Percentiles rank a stretch among this genome's conserved stretches.
Conservation (phyloP, 768 basidiomycete species). For the Suillus discolor region DNA sequence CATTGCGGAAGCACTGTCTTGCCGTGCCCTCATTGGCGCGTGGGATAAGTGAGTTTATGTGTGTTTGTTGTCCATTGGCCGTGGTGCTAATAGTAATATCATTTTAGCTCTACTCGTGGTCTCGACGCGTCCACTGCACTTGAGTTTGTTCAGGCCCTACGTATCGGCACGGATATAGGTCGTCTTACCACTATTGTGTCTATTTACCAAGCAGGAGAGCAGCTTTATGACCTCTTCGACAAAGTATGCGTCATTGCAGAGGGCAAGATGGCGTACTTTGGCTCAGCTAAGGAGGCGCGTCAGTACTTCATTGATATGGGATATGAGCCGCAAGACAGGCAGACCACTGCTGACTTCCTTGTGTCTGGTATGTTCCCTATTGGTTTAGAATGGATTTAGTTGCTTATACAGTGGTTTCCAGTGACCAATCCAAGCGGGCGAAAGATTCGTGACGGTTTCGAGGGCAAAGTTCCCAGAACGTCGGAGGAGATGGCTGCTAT, state of each 20-base stretch:
- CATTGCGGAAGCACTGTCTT: conserved; percentile 84
- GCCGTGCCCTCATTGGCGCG: conserved; percentile 75
- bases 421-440: conserved; percentile 70
- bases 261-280: conserved; percentile 62
- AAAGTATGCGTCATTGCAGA: conserved; percentile 68
- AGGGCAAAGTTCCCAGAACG: conserved; percentile 39
- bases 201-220: conserved; percentile 84
- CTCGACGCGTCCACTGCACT: conserved; percentile 71
- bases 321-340: conserved; percentile 73
- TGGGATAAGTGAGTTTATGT: conserved; percentile 60
- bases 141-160: conserved; percentile 71
- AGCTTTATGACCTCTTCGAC: conserved; percentile 66
- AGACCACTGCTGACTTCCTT: conserved; percentile 85
- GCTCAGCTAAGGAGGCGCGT: conserved; percentile 52
- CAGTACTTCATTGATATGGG: conserved; percentile 67
- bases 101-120: conserved; percentile 56
- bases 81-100: not conserved
- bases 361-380: conserved; percentile 43
- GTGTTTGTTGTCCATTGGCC: not conserved
- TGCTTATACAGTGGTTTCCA: conserved; percentile 19
- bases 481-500: conserved; percentile 58
- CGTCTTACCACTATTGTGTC: conserved; percentile 68
- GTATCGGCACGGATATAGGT: conserved; percentile 63
- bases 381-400: not conserved
- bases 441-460: conserved; percentile 37